These are phyloP conservation scores for Phyllosticta paracitricarpa DNA, from an alignment of 2,329 filamentous ascomycete genomes.

Conservation along the genomic window DNA sequence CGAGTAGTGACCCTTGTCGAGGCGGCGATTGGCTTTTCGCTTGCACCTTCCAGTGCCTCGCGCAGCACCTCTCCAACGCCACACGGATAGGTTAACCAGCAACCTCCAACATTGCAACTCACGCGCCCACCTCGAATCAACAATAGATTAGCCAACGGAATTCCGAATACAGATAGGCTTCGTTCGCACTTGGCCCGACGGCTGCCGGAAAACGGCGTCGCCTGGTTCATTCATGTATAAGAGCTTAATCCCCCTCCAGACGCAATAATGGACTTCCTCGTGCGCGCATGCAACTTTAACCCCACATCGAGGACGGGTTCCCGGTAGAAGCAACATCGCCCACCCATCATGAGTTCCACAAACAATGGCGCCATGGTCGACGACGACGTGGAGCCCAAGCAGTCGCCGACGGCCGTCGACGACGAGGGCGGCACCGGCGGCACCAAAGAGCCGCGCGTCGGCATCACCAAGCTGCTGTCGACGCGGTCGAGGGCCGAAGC, in stretches of 20 bases:
- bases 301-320: neutral
- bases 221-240: neutral
- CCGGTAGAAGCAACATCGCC: neutral
- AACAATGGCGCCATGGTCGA: neutral
- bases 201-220: neutral
- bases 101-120: neutral
- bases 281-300: neutral
- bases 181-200: neutral
- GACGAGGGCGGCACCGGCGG: neutral
- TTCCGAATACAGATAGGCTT: neutral
- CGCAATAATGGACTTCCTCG: neutral
- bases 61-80: neutral
- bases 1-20: neutral
- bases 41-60: neutral
- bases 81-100: neutral
- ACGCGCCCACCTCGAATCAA: neutral
- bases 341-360: neutral
- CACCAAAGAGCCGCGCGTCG: slow-evolving; percentile 3
- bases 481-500: neutral
- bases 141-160: neutral
- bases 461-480: slow-evolving; percentile 1
- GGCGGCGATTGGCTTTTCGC: neutral
- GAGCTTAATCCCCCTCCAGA: neutral
- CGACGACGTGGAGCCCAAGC: slow-evolving; percentile 2
- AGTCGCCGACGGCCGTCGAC: neutral